Base-by-base conservation (phyloP, 2,329 filamentous ascomycete species). In the Colletotrichum kahawae region DNA sequence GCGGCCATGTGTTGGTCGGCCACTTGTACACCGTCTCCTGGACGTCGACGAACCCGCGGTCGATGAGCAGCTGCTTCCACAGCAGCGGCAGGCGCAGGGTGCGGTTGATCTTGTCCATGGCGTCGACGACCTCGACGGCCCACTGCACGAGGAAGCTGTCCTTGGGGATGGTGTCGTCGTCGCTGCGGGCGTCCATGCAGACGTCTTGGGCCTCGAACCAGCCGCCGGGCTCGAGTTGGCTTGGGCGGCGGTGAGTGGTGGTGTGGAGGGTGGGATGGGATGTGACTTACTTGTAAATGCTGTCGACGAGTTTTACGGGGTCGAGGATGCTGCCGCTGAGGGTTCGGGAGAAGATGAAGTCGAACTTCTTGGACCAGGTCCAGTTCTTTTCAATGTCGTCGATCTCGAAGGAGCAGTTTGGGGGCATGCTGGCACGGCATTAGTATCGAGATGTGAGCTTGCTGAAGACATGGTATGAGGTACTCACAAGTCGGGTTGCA, bases 331-430 rank as follows among this genome's bases (percentile, higher is more conserved):
- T 79, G 8, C 79, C 81, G 5, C 78, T 78, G 70, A 85, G 79
- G 60, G 81, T 80, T 29, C 83, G 79, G 18, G 75, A 77, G 71
- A 84, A 81, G 62, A 86, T 82, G 71, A 82, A 84, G 74, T 86
- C 84, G 54, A 85, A 85, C 3, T 78, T 77, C 7, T 77, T 64
- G 5, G 77, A 74, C 51, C 77, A 85, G 4, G 80, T 80, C 84
- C 84, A 86, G 36, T 79, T 76, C 65, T 81, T 78, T 31, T 84
- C 82, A 2, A 81, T 76, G 71, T 85, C 84, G 70, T 86, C 84
- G 62, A 85, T 79, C 38, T 85, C 83, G 76, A 89, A 89, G 9
- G 79, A 79, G 62, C 87, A 82, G 71, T 89, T 89, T 0, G 85
- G 83, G 0, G 87, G 87, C 9, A 87, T 85, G 70, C 78, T 80